Evolutionary conservation across 139 green algal genomes (phyloP).

Genomic region (Yamagishiella unicocca): DNA sequence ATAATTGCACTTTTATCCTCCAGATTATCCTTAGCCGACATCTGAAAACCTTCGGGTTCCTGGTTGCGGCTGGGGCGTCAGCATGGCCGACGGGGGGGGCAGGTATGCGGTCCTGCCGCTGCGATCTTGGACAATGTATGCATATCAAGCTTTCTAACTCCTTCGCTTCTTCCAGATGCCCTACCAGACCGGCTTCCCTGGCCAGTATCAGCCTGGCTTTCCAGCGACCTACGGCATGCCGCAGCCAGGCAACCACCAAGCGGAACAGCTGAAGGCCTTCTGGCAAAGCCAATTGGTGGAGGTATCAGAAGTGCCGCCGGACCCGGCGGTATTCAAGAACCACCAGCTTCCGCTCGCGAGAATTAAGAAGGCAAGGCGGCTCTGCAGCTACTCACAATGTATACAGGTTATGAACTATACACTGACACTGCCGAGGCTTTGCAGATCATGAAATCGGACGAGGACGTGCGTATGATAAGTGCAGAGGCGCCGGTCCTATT

Average conservation of each 20-base stretch:
- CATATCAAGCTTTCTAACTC: too few species aligned
- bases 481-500: conserved; percentile 98
- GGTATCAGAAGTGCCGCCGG: conserved; percentile 78
- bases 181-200: neutral
- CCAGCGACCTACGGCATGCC: neutral
- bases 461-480: conserved; percentile 97
- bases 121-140: too few species aligned
- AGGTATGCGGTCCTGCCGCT: too few species aligned
- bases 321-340: conserved; percentile 94
- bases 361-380: conserved; percentile 94
- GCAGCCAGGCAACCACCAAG: conserved; percentile 17
- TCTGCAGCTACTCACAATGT: too few species aligned
- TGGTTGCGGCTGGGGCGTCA: too few species aligned
- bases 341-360: conserved; percentile 97
- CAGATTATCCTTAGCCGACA: too few species aligned
- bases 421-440: too few species aligned
- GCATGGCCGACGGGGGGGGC: too few species aligned
- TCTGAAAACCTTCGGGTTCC: too few species aligned
- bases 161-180: neutral
- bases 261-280: conserved; percentile 84
- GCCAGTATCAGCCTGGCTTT: neutral
- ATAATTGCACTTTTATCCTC: too few species aligned
- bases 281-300: conserved; percentile 89
- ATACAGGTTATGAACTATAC: neutral
- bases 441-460: conserved; percentile 99